Evolutionary conservation across 208 protist species (phyloP).

Genomic region (Trypanosoma caninum): DNA sequence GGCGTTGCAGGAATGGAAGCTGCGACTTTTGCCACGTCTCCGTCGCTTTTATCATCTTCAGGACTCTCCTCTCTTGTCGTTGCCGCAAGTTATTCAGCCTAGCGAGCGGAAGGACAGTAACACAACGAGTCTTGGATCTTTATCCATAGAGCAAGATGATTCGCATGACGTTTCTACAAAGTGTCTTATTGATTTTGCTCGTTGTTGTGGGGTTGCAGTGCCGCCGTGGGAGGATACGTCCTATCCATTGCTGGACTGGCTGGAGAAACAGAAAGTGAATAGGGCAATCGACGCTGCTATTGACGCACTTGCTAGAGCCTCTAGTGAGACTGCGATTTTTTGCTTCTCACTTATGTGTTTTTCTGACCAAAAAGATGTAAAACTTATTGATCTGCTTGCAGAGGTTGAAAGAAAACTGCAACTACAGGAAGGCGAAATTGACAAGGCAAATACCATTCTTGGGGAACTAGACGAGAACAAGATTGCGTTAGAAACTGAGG

Average conservation of each 20-base stretch:
- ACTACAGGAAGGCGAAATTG: neutral
- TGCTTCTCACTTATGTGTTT: neutral
- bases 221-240: no score
- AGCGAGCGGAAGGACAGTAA: neutral
- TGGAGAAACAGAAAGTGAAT: neutral
- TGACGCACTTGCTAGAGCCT: constrained; percentile 1
- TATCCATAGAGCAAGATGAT: no score
- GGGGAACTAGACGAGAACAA: constrained; percentile 11
- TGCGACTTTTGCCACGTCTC: constrained; percentile 6
- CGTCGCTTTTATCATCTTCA: neutral
- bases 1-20: neutral
- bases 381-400: constrained; percentile 8
- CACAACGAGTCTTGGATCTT: neutral
- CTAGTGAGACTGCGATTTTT: neutral
- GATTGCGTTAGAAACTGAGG: constrained; percentile 1
- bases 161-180: no score
- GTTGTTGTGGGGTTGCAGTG: no score
- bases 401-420: constrained; percentile 11
- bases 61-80: no score
- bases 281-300: neutral
- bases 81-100: neutral
- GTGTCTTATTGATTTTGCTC: no score
- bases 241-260: neutral
- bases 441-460: neutral
- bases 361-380: neutral